phyloP scores from a whole-genome alignment of 208 protist genomes.

The Tritrichomonas musculus region DNA sequence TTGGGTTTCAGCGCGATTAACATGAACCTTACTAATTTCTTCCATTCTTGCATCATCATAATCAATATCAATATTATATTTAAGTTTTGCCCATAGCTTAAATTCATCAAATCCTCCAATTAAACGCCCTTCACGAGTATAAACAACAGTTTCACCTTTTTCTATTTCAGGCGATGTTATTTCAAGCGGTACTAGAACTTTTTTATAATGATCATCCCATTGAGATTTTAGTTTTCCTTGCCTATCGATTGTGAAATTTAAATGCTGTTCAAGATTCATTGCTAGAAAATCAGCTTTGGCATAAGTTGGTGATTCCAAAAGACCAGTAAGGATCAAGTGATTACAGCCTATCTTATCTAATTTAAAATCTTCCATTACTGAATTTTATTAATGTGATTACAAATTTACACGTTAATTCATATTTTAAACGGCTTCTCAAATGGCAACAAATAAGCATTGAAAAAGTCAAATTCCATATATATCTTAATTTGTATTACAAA shows the following conservation, averaged over 20 bases:
- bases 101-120: neutral
- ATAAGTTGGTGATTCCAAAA: neutral
- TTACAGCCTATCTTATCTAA: neutral
- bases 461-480: no score
- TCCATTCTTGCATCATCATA: neutral
- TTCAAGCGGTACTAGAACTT: neutral
- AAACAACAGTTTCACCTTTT: neutral
- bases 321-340: neutral
- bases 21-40: neutral
- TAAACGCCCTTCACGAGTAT: neutral
- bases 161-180: neutral
- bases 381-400: no score
- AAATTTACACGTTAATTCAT: no score
- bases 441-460: no score
- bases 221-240: constrained; percentile 7
- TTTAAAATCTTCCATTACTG: no score
- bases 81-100: neutral
- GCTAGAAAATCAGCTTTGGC: neutral
- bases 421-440: no score
- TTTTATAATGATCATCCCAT: constrained; percentile 10
- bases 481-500: no score
- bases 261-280: neutral
- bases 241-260: neutral
- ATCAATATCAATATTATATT: neutral
- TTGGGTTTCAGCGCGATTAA: neutral